Evolutionary conservation across 192 early-diverging fungal genomes (phyloP).

Genomic region (Nowakowskiella sp.): DNA sequence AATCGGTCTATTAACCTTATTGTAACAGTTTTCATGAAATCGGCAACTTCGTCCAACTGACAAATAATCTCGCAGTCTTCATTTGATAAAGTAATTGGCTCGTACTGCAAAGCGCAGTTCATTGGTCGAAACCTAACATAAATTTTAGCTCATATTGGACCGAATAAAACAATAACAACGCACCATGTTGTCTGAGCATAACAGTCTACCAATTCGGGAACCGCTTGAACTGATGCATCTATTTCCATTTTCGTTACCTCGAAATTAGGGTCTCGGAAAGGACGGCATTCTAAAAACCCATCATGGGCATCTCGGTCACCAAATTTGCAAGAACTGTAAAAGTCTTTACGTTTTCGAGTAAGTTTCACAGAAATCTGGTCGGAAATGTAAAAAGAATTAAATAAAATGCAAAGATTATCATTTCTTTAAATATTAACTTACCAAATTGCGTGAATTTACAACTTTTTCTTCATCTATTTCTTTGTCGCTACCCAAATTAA

Average conservation of each 20-base stretch:
- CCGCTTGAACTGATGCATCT: constrained; percentile 35
- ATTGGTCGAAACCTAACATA: constrained; percentile 28
- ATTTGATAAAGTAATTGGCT: constrained; percentile 26
- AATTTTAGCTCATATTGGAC: neutral
- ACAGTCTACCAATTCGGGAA: constrained; percentile 31
- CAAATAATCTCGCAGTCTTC: constrained; percentile 24
- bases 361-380: constrained; percentile 34
- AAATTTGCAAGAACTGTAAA: constrained; percentile 40
- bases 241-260: constrained; percentile 44
- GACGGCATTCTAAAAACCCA: constrained; percentile 36
- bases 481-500: constrained; percentile 51
- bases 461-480: constrained; percentile 50
- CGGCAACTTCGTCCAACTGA: constrained; percentile 29
- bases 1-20: constrained; percentile 15
- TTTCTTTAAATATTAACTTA: constrained; percentile 12
- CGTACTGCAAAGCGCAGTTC: constrained; percentile 44
- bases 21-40: constrained; percentile 32
- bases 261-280: constrained; percentile 43
- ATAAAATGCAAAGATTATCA: neutral
- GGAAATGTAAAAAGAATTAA: neutral
- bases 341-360: constrained; percentile 34
- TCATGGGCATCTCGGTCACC: constrained; percentile 45
- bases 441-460: constrained; percentile 29
- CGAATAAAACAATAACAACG: constrained; percentile 5
- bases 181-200: constrained; percentile 44